A percentile compares a stretch with the other conserved stretches of the same genome.
Evolutionary conservation across 495 filamentous ascomycete species (phyloP).

Genomic region (Penicillium herquei): DNA sequence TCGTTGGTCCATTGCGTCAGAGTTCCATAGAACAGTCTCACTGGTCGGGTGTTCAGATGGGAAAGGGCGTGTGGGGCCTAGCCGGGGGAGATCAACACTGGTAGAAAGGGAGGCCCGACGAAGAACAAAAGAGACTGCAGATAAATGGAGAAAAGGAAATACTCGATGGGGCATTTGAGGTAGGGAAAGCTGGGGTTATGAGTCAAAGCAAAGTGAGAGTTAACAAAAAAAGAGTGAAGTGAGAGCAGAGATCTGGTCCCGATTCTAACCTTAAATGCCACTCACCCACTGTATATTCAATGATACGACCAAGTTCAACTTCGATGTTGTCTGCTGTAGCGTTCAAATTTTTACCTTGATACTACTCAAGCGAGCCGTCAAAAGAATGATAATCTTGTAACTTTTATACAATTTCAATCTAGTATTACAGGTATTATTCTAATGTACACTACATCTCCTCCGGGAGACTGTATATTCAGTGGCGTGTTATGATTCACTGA

Average conservation of each 20-base stretch:
- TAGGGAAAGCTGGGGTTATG: too few species aligned
- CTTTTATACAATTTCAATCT: neutral
- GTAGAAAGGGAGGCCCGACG: neutral
- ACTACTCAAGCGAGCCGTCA: neutral
- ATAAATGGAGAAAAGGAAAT: neutral
- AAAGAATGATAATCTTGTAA: neutral
- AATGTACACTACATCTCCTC: conserved; percentile 11
- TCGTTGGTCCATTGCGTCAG: neutral
- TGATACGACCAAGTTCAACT: too few species aligned
- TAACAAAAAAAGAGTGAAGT: too few species aligned
- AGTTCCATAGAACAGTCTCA: neutral
- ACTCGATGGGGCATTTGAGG: neutral
- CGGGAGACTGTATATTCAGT: neutral
- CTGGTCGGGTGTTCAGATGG: neutral
- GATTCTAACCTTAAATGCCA: too few species aligned
- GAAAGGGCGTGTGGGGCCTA: neutral
- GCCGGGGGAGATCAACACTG: neutral
- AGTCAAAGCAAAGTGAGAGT: too few species aligned
- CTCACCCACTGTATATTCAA: too few species aligned
- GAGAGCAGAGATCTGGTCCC: neutral
- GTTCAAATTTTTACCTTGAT: too few species aligned
- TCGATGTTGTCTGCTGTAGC: too few species aligned
- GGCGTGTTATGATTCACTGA: neutral
- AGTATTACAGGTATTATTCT: conserved; percentile 7
- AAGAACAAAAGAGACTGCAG: too few species aligned